A percentile compares a stretch with the other conserved stretches of the same genome.
Evolutionary conservation across 805 yeast genomes (phyloP).

Genomic region (Lipomyces spencermartinsiae): DNA sequence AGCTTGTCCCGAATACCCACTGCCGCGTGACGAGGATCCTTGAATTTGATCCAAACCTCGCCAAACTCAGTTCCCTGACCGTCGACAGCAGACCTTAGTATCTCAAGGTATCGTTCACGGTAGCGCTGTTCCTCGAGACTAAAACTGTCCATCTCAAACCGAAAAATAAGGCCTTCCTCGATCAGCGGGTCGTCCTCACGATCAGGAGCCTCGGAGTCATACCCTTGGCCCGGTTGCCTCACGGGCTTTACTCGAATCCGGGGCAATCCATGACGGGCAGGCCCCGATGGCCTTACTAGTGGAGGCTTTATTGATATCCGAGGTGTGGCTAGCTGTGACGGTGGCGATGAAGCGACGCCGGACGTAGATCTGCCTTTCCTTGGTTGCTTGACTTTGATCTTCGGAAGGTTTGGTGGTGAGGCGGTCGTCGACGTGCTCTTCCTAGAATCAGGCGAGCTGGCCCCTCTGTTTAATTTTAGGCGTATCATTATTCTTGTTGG

Average conservation of each 20-base stretch:
- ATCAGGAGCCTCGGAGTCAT: conserved; percentile 96
- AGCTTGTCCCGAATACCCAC: conserved; percentile 70
- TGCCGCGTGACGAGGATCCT: conserved; percentile 78
- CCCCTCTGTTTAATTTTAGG: conserved; percentile 20
- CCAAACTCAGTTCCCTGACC: conserved; percentile 65
- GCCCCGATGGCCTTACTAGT: conserved; percentile 20
- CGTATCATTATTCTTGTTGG: conserved; percentile 21
- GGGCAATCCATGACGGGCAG: conserved; percentile 44
- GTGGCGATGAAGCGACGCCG: conserved; percentile 8
- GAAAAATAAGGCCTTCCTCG: conserved; percentile 82
- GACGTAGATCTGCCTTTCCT: conserved; percentile 19
- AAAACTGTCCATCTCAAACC: conserved; percentile 48
- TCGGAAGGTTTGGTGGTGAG: conserved; percentile 20
- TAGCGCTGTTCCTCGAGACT: conserved; percentile 28
- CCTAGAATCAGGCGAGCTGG: conserved; percentile 2
- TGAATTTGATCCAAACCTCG: conserved; percentile 78
- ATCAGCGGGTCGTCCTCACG: conserved; percentile 91
- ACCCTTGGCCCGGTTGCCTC: conserved; percentile 90
- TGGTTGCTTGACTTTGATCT: conserved; percentile 33
- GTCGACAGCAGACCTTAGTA: conserved; percentile 35
- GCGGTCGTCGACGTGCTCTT: neutral
- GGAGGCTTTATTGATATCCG: conserved; percentile 37
- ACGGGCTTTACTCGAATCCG: conserved; percentile 62
- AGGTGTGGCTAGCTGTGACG: conserved; percentile 22
- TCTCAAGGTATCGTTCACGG: conserved; percentile 31